These are phyloP conservation scores for Calocybe cyanea DNA, from an alignment of 768 basidiomycete genomes.

Conservation along the genomic window DNA sequence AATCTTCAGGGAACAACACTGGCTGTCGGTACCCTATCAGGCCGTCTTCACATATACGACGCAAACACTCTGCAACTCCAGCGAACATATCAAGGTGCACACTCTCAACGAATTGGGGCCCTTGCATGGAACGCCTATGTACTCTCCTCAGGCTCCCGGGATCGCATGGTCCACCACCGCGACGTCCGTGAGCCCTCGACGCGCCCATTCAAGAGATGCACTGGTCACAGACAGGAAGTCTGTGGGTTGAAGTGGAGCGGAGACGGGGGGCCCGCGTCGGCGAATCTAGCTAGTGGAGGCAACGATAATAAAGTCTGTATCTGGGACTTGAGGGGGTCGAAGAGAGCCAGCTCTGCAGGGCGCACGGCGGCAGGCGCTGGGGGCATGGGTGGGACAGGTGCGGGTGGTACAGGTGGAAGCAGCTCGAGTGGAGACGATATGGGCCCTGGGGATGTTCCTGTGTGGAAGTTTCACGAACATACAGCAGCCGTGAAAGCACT, in stretches of 20 bases:
- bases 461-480: slow-evolving; percentile 97
- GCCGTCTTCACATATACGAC: slow-evolving; percentile 91
- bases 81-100: slow-evolving; percentile 82
- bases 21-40: slow-evolving; percentile 90
- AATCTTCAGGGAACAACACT: slow-evolving; percentile 74
- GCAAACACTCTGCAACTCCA: slow-evolving; percentile 69
- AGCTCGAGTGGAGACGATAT: slow-evolving; percentile 20
- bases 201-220: slow-evolving; percentile 66
- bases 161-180: slow-evolving; percentile 86
- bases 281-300: slow-evolving; percentile 85
- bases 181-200: slow-evolving; percentile 75
- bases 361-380: slow-evolving; percentile 8
- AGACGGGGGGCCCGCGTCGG: slow-evolving; percentile 34
- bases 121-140: slow-evolving; percentile 92
- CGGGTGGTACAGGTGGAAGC: slow-evolving; percentile 3
- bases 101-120: slow-evolving; percentile 86
- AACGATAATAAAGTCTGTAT: slow-evolving; percentile 99
- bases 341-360: slow-evolving; percentile 22
- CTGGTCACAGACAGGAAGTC: slow-evolving; percentile 88
- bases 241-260: slow-evolving; percentile 93
- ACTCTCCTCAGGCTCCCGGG: slow-evolving; percentile 86
- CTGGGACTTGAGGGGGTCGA: slow-evolving; percentile 77
- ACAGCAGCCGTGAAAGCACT: slow-evolving; percentile 97
- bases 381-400: slow-evolving; percentile 3
- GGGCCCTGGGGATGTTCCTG: slow-evolving; percentile 51